Evolutionary conservation across 176 grass and related monocot genomes (phyloP), one percentile per base, ranked within the genome.

Genomic region (Phyllostachys edulis): DNA sequence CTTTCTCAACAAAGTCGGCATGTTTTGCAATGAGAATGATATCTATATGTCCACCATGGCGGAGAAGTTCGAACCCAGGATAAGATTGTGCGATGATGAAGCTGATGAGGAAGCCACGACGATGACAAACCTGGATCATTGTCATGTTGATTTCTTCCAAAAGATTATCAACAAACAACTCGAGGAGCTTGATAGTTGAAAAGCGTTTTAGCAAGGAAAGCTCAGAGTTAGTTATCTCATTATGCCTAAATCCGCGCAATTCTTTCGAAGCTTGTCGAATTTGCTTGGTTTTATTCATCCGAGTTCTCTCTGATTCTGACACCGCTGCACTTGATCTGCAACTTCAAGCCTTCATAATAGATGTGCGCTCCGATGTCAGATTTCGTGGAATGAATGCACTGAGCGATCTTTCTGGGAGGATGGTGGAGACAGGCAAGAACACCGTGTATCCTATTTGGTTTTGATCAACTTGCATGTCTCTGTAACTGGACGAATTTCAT

Each of bases 371-470:
- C 14, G 50, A 87, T 59, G 40, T 20, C 6, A 82, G 39, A 36
- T 87, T 87, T n/a, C 2, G 20, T 75, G 85, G 34, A 46, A 47
- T 75, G 70, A 67, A 18, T 56, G 21, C 62, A 5, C 39, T 82
- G 21, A 75, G 51, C 3, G 44, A 82, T 9, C 79, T 87, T 52
- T 82, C 86, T n/a, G 72, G 29, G 7, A 82, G 66, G 73, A 87
- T 82, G 85, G 85, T 82, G 52, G 86, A 69, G 63, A 63, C 79
- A 17, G 42, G 79, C n/a, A 82, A 87, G 72, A 69, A 32, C 6
- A 8, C 44, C 0, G 10, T 34, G 11, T 70, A 87, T 67, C 79
- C 79, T 34, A 1, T 62, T 26, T 32, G 34, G 64, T 20, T 11
- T 67, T 20, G 34, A n/a, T 80, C 14, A 3, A 21, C 63, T 68